Percentiles rank a stretch among this genome's conserved stretches.
These are phyloP conservation scores for Coniochaeta sp. DNA, from an alignment of 2,329 filamentous ascomycete genomes.

Conservation along the genomic window DNA sequence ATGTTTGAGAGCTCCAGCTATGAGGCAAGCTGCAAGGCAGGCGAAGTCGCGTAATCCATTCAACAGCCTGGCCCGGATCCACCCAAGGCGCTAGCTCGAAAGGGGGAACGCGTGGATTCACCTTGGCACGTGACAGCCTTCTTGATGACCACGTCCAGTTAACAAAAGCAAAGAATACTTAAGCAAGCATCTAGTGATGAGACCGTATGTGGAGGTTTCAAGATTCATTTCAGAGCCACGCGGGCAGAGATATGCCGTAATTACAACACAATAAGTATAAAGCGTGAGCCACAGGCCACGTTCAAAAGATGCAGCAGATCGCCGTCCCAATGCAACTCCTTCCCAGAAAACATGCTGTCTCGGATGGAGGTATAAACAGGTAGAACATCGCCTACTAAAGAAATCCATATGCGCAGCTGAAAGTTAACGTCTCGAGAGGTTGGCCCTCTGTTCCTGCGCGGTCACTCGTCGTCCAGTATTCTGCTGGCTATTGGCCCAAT, in stretches of 20 bases:
- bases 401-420: neutral
- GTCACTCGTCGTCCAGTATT: conserved; percentile 76
- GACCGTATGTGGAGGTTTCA: no score
- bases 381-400: neutral
- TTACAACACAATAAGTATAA: neutral
- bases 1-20: conserved; percentile 2
- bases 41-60: conserved; percentile 10
- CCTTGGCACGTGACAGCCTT: neutral
- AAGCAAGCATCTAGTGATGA: no score
- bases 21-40: conserved; percentile 8
- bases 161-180: no score
- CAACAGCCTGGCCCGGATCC: neutral
- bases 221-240: no score
- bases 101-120: neutral
- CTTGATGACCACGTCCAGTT: neutral
- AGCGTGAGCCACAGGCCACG: neutral
- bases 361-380: neutral
- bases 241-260: neutral
- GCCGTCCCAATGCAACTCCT: conserved; percentile 1
- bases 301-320: neutral
- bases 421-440: no score
- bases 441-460: no score
- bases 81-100: neutral
- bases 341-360: neutral
- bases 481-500: conserved; percentile 80